These are phyloP conservation scores for Cladosporium austrohemisphaericum DNA, from an alignment of 2,329 filamentous ascomycete species.

Conservation along the genomic window DNA sequence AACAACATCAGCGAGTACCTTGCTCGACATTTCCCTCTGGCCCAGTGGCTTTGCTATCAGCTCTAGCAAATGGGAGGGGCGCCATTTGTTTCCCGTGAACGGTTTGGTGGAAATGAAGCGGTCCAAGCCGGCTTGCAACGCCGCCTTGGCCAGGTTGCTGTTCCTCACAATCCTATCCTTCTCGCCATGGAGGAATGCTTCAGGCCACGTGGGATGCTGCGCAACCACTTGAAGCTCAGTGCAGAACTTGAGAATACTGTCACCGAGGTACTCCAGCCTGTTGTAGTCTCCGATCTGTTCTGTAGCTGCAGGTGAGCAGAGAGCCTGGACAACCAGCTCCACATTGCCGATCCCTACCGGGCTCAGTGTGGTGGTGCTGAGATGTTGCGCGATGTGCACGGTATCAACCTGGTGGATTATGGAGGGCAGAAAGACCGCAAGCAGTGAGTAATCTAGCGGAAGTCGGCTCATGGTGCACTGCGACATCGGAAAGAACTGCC, in stretches of 20 bases:
- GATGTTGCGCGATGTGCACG: conserved; percentile 57
- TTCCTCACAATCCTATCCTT: conserved; percentile 72
- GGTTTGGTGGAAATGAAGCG: conserved; percentile 65
- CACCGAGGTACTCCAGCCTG: conserved; percentile 80
- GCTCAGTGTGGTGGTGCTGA: conserved; percentile 55
- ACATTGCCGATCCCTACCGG: conserved; percentile 50
- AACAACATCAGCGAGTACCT: conserved; percentile 80
- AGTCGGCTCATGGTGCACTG: conserved; percentile 49
- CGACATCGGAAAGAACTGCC: conserved; percentile 47
- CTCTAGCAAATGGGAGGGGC: conserved; percentile 56
- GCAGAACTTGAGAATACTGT: conserved; percentile 74
- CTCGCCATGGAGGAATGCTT: conserved; percentile 66
- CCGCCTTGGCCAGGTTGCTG: conserved; percentile 62
- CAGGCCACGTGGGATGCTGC: conserved; percentile 63
- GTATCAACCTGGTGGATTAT: conserved; percentile 68
- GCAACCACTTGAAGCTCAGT: conserved; percentile 63
- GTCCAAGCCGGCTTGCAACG: conserved; percentile 62
- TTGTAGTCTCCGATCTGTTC: conserved; percentile 69
- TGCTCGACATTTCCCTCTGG: conserved; percentile 58
- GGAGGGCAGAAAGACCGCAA: conserved; percentile 65
- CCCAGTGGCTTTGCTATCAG: conserved; percentile 27
- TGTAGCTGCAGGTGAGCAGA: conserved; percentile 61
- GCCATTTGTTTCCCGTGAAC: conserved; percentile 72
- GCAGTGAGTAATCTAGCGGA: conserved; percentile 43
- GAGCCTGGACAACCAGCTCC: conserved; percentile 63